Evolutionary conservation across 441 rosid species (phyloP).

Genomic region (Dalechampia spathulata): DNA sequence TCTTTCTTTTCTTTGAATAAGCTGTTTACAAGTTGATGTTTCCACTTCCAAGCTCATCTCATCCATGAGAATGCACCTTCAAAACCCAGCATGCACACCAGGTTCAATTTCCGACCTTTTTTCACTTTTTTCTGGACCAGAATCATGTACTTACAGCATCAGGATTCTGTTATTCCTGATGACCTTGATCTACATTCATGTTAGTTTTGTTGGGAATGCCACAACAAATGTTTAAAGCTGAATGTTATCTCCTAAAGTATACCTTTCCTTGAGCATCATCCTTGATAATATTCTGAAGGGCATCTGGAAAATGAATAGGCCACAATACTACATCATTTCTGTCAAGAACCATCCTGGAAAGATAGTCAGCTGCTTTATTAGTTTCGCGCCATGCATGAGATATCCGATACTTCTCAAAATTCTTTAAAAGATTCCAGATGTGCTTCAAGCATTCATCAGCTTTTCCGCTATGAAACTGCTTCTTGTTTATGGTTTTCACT

Average conservation of each 20-base stretch:
- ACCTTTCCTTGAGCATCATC: slow-evolving; percentile 12
- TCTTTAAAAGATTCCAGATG: slow-evolving; percentile 23
- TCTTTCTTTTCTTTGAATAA: no score
- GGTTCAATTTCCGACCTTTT: not conserved
- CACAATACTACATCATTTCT: slow-evolving; percentile 23
- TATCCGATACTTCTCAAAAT: slow-evolving; percentile 17
- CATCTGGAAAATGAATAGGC: slow-evolving; percentile 22
- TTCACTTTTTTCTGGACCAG: not conserved
- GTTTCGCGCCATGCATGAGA: slow-evolving; percentile 38
- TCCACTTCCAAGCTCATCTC: no score
- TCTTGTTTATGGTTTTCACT: slow-evolving; percentile 28
- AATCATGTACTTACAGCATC: not conserved
- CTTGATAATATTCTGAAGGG: slow-evolving; percentile 9
- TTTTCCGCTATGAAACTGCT: slow-evolving; percentile 21
- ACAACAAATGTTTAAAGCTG: no score
- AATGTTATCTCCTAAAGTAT: not conserved
- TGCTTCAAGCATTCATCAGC: slow-evolving; percentile 22
- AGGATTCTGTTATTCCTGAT: not conserved
- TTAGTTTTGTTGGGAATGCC: not conserved
- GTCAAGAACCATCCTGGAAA: slow-evolving; percentile 24
- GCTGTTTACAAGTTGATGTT: no score
- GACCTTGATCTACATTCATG: not conserved
- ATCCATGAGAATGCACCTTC: no score
- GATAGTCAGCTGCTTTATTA: slow-evolving; percentile 33
- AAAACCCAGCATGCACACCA: not conserved